Conservation (phyloP, 2,329 filamentous ascomycete genomes). For the Aspergillus fructus region DNA sequence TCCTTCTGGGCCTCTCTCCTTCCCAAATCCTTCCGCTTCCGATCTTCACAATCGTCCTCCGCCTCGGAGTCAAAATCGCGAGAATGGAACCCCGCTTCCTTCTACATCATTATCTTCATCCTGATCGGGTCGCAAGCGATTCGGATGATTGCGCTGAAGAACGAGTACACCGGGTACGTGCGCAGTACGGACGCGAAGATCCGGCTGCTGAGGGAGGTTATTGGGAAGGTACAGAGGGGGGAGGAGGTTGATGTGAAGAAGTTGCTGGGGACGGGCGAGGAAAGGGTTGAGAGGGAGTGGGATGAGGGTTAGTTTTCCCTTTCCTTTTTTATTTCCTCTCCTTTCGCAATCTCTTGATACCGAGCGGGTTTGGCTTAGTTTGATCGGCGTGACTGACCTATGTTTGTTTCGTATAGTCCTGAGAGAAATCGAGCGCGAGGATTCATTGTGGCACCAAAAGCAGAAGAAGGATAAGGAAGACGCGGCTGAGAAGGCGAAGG, state of each 20-base stretch:
- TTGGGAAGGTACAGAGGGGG: conserved; percentile 47
- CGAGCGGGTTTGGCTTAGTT: too few species aligned
- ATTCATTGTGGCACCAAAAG: conserved; percentile 38
- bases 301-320: conserved; percentile 65
- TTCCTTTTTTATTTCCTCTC: neutral
- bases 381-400: conserved; percentile 1
- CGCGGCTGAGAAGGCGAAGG: conserved; percentile 27
- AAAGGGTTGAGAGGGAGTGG: conserved; percentile 78
- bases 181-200: conserved; percentile 80
- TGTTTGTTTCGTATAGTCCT: conserved; percentile 31
- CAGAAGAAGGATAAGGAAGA: conserved; percentile 11
- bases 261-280: conserved; percentile 74
- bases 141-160: conserved; percentile 79
- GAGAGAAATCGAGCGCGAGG: conserved; percentile 41
- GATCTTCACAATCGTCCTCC: conserved; percentile 7
- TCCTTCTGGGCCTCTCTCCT: conserved; percentile 63
- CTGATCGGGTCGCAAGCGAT: conserved; percentile 96
- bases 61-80: conserved; percentile 47
- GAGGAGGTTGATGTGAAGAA: conserved; percentile 79
- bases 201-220: conserved; percentile 66
- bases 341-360: too few species aligned
- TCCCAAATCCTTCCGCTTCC: conserved; percentile 16
- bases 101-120: conserved; percentile 77
- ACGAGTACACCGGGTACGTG: conserved; percentile 69
- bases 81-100: conserved; percentile 78